phyloP scores from a whole-genome alignment of 208 protist species.

The Naegleria gruberi region DNA sequence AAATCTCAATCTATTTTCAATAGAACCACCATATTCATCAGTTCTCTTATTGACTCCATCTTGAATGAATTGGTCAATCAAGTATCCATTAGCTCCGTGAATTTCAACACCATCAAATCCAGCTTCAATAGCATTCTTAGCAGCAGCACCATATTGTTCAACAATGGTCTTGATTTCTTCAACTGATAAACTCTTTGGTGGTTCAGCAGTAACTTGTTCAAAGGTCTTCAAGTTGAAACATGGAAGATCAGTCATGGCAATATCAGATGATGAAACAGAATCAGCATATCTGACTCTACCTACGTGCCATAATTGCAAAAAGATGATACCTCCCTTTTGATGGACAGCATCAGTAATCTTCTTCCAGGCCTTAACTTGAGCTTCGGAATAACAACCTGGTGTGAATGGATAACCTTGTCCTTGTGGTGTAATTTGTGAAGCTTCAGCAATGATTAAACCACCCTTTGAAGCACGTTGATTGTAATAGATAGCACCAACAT shows the following conservation, averaged over 20 bases:
- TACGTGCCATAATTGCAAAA: slow-evolving; percentile 54
- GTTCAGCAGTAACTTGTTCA: neutral
- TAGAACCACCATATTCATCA: slow-evolving; percentile 70
- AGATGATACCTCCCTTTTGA: slow-evolving; percentile 54
- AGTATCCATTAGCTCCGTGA: slow-evolving; percentile 75
- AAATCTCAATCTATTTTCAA: slow-evolving; percentile 70
- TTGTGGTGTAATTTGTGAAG: slow-evolving; percentile 47
- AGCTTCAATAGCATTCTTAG: slow-evolving; percentile 56
- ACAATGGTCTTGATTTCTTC: slow-evolving; percentile 58
- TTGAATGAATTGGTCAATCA: slow-evolving; percentile 85
- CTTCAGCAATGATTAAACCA: slow-evolving; percentile 62
- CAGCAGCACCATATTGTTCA: slow-evolving; percentile 52
- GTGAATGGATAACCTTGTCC: slow-evolving; percentile 45
- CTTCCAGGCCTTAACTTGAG: slow-evolving; percentile 55
- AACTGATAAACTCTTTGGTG: slow-evolving; percentile 47
- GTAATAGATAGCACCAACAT: slow-evolving; percentile 52
- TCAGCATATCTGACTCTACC: slow-evolving; percentile 44
- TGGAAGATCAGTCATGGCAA: neutral
- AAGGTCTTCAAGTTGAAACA: neutral
- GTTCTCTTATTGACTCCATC: slow-evolving; percentile 67
- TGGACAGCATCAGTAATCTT: slow-evolving; percentile 62
- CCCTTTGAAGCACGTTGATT: slow-evolving; percentile 49
- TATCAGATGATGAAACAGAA: too few species aligned
- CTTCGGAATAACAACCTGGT: slow-evolving; percentile 53
- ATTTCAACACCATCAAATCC: slow-evolving; percentile 66